phyloP scores from a whole-genome alignment of 352 stramenopile species.

The Ochromonadaceae sp. region DNA sequence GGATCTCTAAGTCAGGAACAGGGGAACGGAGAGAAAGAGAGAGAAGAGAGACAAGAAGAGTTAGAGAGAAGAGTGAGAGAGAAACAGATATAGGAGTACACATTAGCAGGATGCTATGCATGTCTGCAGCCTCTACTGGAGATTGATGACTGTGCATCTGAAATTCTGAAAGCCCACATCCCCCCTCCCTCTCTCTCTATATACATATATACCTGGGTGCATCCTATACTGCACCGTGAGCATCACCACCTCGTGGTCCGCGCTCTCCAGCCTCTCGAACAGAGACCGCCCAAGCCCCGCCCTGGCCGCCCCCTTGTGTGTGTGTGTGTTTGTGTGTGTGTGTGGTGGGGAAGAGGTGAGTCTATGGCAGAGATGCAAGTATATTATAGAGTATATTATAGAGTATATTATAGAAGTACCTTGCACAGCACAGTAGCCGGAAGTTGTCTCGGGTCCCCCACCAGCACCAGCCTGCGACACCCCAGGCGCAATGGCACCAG shows the following conservation, averaged over 20 bases:
- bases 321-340: too few relatives aligned
- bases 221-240: conserved; percentile 41
- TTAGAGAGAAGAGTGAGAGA: not conserved
- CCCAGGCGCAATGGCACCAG: conserved; percentile 71
- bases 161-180: not conserved
- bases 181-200: not conserved
- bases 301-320: conserved; percentile 49
- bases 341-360: too few relatives aligned
- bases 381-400: too few relatives aligned
- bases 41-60: conserved; percentile 3
- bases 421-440: conserved; percentile 78
- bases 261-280: conserved; percentile 68
- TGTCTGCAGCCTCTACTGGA: too few relatives aligned
- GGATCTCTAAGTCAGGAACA: too few relatives aligned
- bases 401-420: too few relatives aligned
- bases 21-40: conserved; percentile 47
- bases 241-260: conserved; percentile 27
- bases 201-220: conserved; percentile 31
- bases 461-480: conserved; percentile 46
- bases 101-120: not conserved
- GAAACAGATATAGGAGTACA: not conserved
- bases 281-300: conserved; percentile 58
- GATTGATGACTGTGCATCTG: too few relatives aligned
- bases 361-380: too few relatives aligned
- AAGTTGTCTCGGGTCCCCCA: conserved; percentile 83